Evolutionary conservation across 208 protist species (phyloP).

Genomic region (Trypanosoma rangeli): DNA sequence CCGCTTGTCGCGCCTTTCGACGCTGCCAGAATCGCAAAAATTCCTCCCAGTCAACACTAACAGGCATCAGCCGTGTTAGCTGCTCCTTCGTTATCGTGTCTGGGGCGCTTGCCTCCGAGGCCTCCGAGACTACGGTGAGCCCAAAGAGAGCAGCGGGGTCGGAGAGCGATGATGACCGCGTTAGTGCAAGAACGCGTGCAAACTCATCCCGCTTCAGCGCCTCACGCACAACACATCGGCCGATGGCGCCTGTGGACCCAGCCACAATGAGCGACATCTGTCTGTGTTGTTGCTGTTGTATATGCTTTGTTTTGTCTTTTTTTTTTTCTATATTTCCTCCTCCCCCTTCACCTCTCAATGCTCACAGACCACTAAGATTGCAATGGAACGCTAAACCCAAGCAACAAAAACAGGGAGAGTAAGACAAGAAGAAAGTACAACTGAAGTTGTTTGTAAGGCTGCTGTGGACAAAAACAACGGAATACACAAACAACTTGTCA

Average conservation of each 20-base stretch:
- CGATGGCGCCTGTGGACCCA: constrained; percentile 73
- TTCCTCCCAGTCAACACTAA: constrained; percentile 69
- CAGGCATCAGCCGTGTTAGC: constrained; percentile 30
- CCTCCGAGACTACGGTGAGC: constrained; percentile 12
- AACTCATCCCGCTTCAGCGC: constrained; percentile 43
- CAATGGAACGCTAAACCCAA: background rate
- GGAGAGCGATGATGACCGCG: constrained; percentile 27
- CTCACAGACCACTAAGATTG: constrained; percentile 6
- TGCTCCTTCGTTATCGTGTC: constrained; percentile 28
- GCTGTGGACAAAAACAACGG: background rate
- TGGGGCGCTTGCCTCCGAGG: background rate
- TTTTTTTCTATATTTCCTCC: constrained; percentile 5
- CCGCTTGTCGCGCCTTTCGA: background rate
- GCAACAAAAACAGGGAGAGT: background rate
- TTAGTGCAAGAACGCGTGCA: constrained; percentile 62
- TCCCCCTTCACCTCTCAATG: background rate
- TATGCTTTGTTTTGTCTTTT: background rate
- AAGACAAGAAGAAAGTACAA: too few species aligned
- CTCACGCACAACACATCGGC: constrained; percentile 52
- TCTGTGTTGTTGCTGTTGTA: background rate
- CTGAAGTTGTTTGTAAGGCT: too few species aligned
- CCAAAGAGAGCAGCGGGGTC: constrained; percentile 49
- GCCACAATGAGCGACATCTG: constrained; percentile 67
- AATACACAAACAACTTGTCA: background rate
- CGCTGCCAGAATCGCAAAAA: constrained; percentile 42